Evolutionary conservation across 106 monocot species (phyloP), one percentile per base, ranked within the genome.

Genomic region (Iris macrosiphon): DNA sequence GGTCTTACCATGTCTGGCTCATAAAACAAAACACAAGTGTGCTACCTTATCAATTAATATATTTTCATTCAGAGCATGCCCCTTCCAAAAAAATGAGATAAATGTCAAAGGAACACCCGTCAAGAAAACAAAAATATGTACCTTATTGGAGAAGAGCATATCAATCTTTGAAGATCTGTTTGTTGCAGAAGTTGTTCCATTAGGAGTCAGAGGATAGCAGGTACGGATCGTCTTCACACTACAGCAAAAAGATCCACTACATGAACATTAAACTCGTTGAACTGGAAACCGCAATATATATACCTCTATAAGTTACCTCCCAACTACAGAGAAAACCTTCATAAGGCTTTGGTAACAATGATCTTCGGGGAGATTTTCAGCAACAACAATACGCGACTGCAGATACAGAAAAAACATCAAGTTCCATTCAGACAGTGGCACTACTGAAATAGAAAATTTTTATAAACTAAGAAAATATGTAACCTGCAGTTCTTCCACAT

Each of bases 171-270:
- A 76, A 39, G 80, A 71, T 67, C 91, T 86, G 50, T 83, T 73
- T 39, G 86, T 75, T 44, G 70, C 52, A 39, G 86, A 40, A 72
- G 70, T 10, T 31, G 77, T 65, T 40, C 86, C 89, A 70, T 86
- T 91, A 48, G 80, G 44, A 15, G 83, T 48, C 61, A 80, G 98
- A 58, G 98, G 98, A 87, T 98, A 98, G 72, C 98, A 98, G 6
- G 98, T 98, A 16, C 98, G 79, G 4, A 98, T 98, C 64, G 90
- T 80, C 76, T 87, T 98, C 29, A 98, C 98, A 68, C 98, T 98
- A 62, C 57, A 68, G 22, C 7, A 68, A 27, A n/a, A n/a, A 51
- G 45, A 43, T 35, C 13, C 11, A 8, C 6, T 12, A 35, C 18
- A n/a, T n/a, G n/a, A n/a, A n/a, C n/a, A n/a, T n/a, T n/a, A n/a